Evolutionary conservation across 164 flowering plant species (phyloP), one percentile per base, ranked within the genome.

Genomic region (Amborella trichopoda): DNA sequence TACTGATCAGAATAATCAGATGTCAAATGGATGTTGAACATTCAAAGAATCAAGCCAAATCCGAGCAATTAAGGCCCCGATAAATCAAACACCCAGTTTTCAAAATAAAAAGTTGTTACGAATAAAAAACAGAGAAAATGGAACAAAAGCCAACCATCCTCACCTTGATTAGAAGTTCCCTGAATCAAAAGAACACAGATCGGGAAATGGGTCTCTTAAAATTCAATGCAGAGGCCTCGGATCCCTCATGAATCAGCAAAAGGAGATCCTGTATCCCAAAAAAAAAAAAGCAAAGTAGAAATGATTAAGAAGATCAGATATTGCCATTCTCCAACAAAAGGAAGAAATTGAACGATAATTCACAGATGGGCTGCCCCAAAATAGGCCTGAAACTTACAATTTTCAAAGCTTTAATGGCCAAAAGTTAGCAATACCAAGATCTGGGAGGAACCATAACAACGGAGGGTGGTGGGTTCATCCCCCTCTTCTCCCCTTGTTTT

Each of bases 371-470:
- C n/a, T n/a, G n/a, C n/a, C n/a, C n/a, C n/a, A n/a, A n/a, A n/a
- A n/a, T n/a, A n/a, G n/a, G n/a, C n/a, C n/a, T n/a, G n/a, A n/a
- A n/a, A n/a, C n/a, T n/a, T n/a, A n/a, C n/a, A n/a, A n/a, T n/a
- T n/a, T n/a, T n/a, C n/a, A n/a, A n/a, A n/a, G n/a, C n/a, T n/a
- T n/a, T n/a, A n/a, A n/a, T n/a, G n/a, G n/a, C n/a, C n/a, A n/a
- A n/a, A n/a, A n/a, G n/a, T n/a, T n/a, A n/a, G 41, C 20, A 38
- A 16, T 16, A n/a, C 16, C 16, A 10, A 72, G 89, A 83, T 78
- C 83, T 71, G 68, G 69, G 72, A 63, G 73, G 69, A 76, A 57
- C 75, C 70, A 67, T 69, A 52, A 56, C 40, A 58, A 68, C 65
- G 67, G 62, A 56, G 66, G 80, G 77, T 76, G 72, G 74, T 68